Percentiles rank a stretch among this genome's conserved stretches.
phyloP scores from a whole-genome alignment of 768 basidiomycete species.

The Lactarius hengduanensis region DNA sequence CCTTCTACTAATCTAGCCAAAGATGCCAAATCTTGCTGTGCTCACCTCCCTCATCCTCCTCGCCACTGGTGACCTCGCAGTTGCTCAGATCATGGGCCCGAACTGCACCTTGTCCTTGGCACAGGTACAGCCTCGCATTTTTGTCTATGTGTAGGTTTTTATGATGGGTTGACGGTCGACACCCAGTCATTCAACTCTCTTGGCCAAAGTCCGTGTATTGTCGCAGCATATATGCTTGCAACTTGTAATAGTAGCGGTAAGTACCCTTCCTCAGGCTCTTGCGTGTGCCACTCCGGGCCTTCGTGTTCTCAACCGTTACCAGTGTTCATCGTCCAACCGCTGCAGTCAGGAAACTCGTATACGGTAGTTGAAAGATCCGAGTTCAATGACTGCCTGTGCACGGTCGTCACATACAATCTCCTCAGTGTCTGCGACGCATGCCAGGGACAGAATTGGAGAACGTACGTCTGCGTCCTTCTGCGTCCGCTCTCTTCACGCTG shows the following conservation, averaged over 20 bases:
- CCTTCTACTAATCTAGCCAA: background rate
- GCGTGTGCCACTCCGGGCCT: background rate
- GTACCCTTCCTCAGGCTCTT: background rate
- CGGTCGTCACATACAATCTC: slow-evolving; percentile 13
- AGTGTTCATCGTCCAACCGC: background rate
- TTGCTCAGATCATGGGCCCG: background rate
- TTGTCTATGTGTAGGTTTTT: too few species aligned
- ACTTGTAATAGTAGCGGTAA: slow-evolving; percentile 19
- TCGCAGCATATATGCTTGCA: slow-evolving; percentile 10
- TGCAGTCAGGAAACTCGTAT: too few species aligned
- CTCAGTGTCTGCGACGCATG: slow-evolving; percentile 23
- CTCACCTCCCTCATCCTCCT: background rate
- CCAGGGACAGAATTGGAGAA: background rate
- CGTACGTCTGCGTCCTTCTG: background rate
- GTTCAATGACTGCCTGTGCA: slow-evolving; percentile 15
- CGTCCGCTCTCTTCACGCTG: too few species aligned
- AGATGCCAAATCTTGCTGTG: background rate
- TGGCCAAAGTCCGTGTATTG: slow-evolving; percentile 7
- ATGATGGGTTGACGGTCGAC: background rate
- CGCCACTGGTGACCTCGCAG: background rate
- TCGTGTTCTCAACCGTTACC: background rate
- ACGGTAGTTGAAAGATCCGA: background rate
- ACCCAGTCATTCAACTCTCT: slow-evolving; percentile 14
- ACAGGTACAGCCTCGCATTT: slow-evolving; percentile 5
- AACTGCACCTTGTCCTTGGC: slow-evolving; percentile 3